Percentiles rank a stretch among this genome's conserved stretches.
phyloP scores from a whole-genome alignment of 257 asterid species.

The Striga asiatica region DNA sequence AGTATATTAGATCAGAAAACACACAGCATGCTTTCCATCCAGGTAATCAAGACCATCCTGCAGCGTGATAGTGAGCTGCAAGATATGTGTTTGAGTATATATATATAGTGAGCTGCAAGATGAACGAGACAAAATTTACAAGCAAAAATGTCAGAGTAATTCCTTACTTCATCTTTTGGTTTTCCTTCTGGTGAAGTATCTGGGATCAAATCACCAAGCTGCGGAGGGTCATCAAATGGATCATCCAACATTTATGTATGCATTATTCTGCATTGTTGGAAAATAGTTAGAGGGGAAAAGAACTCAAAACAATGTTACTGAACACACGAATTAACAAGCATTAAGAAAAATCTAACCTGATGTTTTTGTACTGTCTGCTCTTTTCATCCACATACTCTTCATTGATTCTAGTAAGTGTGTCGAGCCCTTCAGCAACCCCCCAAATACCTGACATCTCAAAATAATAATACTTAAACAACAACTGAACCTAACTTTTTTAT shows the following conservation, averaged over 20 bases:
- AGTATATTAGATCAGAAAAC: constrained; percentile 24
- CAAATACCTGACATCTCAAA: constrained; percentile 64
- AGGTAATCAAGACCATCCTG: constrained; percentile 90
- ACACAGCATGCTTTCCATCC: constrained; percentile 90
- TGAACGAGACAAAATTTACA: constrained; percentile 3
- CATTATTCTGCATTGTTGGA: constrained; percentile 51
- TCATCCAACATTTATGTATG: constrained; percentile 88
- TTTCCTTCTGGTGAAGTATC: constrained; percentile 94
- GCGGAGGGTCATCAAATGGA: constrained; percentile 89
- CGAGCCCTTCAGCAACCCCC: constrained; percentile 90
- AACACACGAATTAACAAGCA: constrained; percentile 7
- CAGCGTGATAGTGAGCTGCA: no score
- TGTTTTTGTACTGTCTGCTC: constrained; percentile 72
- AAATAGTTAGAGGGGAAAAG: constrained; percentile 11
- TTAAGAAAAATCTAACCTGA: constrained; percentile 37
- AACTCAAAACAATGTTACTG: not conserved
- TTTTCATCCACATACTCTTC: constrained; percentile 81
- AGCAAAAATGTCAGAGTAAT: constrained; percentile 1
- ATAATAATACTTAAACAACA: not conserved
- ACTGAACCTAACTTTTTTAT: not conserved
- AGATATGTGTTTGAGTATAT: no score
- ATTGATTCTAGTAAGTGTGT: constrained; percentile 73
- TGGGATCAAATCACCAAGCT: constrained; percentile 63
- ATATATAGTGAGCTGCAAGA: not conserved
- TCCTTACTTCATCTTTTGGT: constrained; percentile 84